These are phyloP conservation scores for Vaccinium macrocarpon DNA, from an alignment of 148 eudicot species.

Conservation along the genomic window DNA sequence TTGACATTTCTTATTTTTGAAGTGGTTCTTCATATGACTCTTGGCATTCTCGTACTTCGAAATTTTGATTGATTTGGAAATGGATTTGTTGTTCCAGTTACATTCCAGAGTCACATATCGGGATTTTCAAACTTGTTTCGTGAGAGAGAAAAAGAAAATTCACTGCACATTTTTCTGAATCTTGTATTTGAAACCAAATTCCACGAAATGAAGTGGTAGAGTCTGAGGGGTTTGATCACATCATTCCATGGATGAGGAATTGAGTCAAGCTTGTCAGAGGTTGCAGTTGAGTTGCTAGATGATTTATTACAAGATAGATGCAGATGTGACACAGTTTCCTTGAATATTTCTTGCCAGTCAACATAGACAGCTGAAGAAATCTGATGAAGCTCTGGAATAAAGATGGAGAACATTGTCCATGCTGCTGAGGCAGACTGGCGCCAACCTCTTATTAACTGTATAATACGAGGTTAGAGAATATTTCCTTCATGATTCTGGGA, in stretches of 20 bases:
- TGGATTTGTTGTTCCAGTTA: background rate
- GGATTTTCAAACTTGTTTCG: too few species aligned
- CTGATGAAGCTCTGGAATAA: too few species aligned
- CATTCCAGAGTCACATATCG: background rate
- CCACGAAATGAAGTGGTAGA: too few species aligned
- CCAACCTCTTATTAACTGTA: slow-evolving; percentile 29
- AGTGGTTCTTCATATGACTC: background rate
- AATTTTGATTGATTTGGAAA: background rate
- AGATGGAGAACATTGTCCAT: slow-evolving; percentile 15
- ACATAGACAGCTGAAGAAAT: slow-evolving; percentile 26
- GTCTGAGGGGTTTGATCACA: too few species aligned
- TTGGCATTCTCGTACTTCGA: background rate
- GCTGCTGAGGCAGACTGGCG: slow-evolving; percentile 39
- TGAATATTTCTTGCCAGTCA: slow-evolving; percentile 30
- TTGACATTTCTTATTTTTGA: background rate
- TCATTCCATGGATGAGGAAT: slow-evolving; percentile 28
- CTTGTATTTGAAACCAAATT: too few species aligned
- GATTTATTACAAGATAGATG: slow-evolving; percentile 17
- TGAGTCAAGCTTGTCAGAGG: slow-evolving; percentile 27
- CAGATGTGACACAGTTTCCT: slow-evolving; percentile 26
- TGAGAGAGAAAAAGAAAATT: too few species aligned
- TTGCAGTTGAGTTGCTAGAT: slow-evolving; percentile 30
- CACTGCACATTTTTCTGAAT: too few species aligned
- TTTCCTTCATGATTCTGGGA: background rate
- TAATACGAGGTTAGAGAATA: slow-evolving; percentile 32